Evolutionary conservation across 2,329 filamentous ascomycete genomes (phyloP).

Genomic region (Cercospora sojina): DNA sequence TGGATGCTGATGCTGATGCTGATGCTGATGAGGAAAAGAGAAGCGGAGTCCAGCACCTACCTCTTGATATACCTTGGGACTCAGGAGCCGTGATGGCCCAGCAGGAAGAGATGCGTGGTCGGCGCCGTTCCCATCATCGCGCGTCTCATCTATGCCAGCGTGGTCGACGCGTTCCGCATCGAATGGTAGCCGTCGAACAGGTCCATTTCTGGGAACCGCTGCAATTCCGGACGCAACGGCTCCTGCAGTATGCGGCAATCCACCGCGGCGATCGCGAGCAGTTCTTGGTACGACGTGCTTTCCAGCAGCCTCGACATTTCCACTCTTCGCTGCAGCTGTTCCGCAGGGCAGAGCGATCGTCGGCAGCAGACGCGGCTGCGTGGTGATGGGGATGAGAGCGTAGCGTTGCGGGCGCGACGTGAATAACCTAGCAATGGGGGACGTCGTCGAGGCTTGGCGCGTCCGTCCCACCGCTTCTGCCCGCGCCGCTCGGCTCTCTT

Average conservation of each 20-base stretch:
- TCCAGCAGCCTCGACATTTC: background rate
- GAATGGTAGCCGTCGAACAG: background rate
- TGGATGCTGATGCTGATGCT: constrained; percentile 5
- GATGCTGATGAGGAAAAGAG: constrained; percentile 4
- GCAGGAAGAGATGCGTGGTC: background rate
- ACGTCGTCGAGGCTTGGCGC: background rate
- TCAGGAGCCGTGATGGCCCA: background rate
- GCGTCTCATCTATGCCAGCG: constrained; percentile 1
- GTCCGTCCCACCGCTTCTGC: background rate
- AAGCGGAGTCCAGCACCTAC: background rate
- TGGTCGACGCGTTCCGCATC: constrained; percentile 3
- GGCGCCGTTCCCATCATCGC: background rate
- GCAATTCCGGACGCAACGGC: constrained; percentile 1
- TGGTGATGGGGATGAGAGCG: background rate
- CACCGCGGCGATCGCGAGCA: background rate
- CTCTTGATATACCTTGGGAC: background rate
- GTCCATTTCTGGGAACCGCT: background rate
- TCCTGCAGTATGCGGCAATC: background rate
- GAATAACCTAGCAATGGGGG: background rate
- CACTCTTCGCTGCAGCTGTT: background rate
- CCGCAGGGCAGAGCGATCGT: background rate
- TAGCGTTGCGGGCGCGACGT: background rate
- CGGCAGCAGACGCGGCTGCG: background rate
- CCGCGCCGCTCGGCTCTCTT: background rate
- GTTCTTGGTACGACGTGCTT: constrained; percentile 1